Evolutionary conservation across 768 basidiomycete genomes (phyloP), one percentile per base, ranked within the genome.

Genomic region (Rhizopogon vesiculosus): DNA sequence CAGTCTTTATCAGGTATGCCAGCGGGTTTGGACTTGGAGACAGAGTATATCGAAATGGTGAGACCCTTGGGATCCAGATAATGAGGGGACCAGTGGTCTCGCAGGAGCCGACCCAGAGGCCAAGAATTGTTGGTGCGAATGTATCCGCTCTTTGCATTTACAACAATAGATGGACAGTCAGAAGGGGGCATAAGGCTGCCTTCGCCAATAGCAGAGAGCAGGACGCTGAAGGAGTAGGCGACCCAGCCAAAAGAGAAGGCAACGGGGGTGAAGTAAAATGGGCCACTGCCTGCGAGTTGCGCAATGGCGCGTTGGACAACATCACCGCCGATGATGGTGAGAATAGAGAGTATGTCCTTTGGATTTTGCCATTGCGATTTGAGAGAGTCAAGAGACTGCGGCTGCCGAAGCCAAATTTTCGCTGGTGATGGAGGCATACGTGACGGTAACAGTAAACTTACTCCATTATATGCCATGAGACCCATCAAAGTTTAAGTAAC

Each of bases 231-330:
- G 4, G 67, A 62, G 43, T 70, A 72, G 12, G 66, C 64, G 22
- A 71, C 66, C 70, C 66, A 71, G 18, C 71, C 69, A 55, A 72
- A 72, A 7, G 64, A 67, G 57, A 71, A 70, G 15, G 69, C 66
- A 40, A 70, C 65, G 8, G 71, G 71, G 16, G 62, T 57, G 51
- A 71, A 41, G 40, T 41, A 18, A 41, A 7, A 41, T 18, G 40
- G n/a, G n/a, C 40, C 40, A 16, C n/a, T 41, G n/a, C 40, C n/a
- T 18, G n/a, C 40, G n/a, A 41, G 40, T n/a, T 18, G n/a, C n/a
- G 40, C 40, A 41, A 41, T 41, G 7, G 40, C 40, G n/a, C 40
- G 40, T 9, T 41, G 40, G 7, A 41, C 40, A 9, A 41, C 40
- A 8, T 41, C 40, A n/a, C 40, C 40, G 40, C 40, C 40, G 40